phyloP scores from a whole-genome alignment of 805 yeast genomes.

The Metschnikowia lochheadii region DNA sequence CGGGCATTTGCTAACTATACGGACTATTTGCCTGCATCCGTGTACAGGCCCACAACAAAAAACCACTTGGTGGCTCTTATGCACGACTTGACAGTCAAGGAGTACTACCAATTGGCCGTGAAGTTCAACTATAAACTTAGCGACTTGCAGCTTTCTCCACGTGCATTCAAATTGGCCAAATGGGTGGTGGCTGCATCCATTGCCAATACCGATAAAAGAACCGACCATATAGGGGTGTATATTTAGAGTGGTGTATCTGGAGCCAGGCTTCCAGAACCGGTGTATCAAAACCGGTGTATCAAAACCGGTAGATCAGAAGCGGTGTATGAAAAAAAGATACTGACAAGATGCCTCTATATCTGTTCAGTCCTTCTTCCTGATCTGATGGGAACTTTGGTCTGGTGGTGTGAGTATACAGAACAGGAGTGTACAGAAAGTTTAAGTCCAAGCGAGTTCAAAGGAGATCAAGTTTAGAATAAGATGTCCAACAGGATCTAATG shows the following conservation, averaged over 20 bases:
- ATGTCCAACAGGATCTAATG: too few species aligned
- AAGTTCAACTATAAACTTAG: slow-evolving; percentile 60
- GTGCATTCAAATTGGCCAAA: slow-evolving; percentile 64
- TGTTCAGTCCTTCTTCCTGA: too few species aligned
- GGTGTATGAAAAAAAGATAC: too few species aligned
- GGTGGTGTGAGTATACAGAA: too few species aligned
- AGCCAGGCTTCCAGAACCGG: too few species aligned
- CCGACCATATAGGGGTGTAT: neutral
- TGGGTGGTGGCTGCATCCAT: slow-evolving; percentile 67
- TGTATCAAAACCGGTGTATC: too few species aligned
- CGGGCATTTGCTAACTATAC: slow-evolving; percentile 36
- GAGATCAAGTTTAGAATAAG: too few species aligned
- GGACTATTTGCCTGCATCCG: slow-evolving; percentile 43
- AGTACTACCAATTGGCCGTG: slow-evolving; percentile 61
- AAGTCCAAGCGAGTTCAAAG: too few species aligned
- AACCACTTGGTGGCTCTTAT: slow-evolving; percentile 48
- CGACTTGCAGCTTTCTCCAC: slow-evolving; percentile 59
- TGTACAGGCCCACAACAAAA: slow-evolving; percentile 24
- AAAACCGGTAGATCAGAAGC: too few species aligned
- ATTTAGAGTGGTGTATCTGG: neutral
- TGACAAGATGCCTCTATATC: too few species aligned
- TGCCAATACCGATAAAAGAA: slow-evolving; percentile 21
- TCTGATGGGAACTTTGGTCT: too few species aligned
- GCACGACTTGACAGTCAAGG: slow-evolving; percentile 61
- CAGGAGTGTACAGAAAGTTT: too few species aligned